Evolutionary conservation across 2,329 filamentous ascomycete genomes (phyloP).

Genomic region (Penicillium sumatraense): DNA sequence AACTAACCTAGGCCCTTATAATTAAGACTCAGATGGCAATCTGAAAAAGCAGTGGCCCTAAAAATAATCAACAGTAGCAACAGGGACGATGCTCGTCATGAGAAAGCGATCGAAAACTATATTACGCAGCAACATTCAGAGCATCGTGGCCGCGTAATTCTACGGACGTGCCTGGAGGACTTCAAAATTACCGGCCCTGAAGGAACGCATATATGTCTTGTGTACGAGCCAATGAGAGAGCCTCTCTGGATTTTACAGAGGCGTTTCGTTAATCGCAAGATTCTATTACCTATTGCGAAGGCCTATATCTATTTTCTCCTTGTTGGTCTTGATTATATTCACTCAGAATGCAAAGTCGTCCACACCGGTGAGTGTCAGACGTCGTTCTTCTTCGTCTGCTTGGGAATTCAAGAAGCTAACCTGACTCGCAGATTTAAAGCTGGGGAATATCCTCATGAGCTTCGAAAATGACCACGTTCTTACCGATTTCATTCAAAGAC

Average conservation of each 20-base stretch:
- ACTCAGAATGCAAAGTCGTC: constrained; percentile 46
- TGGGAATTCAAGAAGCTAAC: constrained; percentile 14
- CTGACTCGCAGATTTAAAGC: constrained; percentile 44
- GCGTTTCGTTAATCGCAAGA: constrained; percentile 34
- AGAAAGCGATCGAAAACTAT: constrained; percentile 39
- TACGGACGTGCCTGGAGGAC: constrained; percentile 40
- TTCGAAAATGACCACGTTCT: constrained; percentile 37
- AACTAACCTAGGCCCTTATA: background rate
- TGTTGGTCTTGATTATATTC: constrained; percentile 49
- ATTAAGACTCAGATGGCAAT: background rate
- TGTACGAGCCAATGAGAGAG: constrained; percentile 46
- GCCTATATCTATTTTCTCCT: constrained; percentile 44
- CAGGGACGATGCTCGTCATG: constrained; percentile 25
- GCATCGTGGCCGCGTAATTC: constrained; percentile 38
- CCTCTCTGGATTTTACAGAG: constrained; percentile 41
- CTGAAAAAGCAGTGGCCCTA: constrained; percentile 30
- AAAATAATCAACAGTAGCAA: constrained; percentile 34
- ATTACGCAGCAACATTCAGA: constrained; percentile 37
- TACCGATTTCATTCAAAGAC: constrained; percentile 35
- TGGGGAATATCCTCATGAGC: constrained; percentile 49
- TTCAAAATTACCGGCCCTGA: constrained; percentile 38
- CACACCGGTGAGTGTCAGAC: constrained; percentile 43
- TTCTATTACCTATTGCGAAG: constrained; percentile 42
- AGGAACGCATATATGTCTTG: constrained; percentile 42
- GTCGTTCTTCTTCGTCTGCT: constrained; percentile 16